phyloP scores from a whole-genome alignment of 345 rosid species.

The Corymbia maculata region DNA sequence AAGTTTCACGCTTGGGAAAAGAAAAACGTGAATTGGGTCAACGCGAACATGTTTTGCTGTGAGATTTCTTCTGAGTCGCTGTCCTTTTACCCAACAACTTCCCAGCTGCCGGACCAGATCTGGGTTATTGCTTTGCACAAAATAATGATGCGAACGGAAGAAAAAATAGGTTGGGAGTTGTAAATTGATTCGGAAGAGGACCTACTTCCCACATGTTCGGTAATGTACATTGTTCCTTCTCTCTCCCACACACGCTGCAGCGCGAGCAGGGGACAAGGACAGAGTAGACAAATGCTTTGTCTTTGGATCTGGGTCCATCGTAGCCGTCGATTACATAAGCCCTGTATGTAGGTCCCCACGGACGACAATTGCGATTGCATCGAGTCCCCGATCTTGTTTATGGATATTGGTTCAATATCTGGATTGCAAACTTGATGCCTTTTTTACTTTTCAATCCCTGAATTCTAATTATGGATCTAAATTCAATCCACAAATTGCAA shows the following conservation, averaged over 20 bases:
- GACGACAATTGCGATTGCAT: neutral
- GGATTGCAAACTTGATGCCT: neutral
- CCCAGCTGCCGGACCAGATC: neutral
- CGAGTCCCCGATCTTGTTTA: neutral
- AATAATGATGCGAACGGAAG: neutral
- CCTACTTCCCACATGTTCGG: neutral
- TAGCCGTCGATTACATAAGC: neutral
- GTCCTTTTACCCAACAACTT: neutral
- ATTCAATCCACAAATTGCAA: accelerated
- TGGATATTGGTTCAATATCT: neutral
- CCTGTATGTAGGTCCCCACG: neutral
- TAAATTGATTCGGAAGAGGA: neutral
- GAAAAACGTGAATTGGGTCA: neutral
- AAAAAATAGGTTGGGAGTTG: neutral
- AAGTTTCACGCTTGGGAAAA: neutral
- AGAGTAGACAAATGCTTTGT: neutral
- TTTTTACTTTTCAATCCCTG: neutral
- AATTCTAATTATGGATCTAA: neutral
- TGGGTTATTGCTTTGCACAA: neutral
- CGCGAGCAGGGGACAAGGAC: neutral
- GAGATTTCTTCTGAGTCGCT: neutral
- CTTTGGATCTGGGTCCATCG: neutral
- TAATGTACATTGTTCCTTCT: neutral
- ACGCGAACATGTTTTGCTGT: neutral
- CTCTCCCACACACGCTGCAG: neutral